These are phyloP conservation scores for Xylaria palmicola DNA, from an alignment of 495 filamentous ascomycete genomes.

Conservation along the genomic window DNA sequence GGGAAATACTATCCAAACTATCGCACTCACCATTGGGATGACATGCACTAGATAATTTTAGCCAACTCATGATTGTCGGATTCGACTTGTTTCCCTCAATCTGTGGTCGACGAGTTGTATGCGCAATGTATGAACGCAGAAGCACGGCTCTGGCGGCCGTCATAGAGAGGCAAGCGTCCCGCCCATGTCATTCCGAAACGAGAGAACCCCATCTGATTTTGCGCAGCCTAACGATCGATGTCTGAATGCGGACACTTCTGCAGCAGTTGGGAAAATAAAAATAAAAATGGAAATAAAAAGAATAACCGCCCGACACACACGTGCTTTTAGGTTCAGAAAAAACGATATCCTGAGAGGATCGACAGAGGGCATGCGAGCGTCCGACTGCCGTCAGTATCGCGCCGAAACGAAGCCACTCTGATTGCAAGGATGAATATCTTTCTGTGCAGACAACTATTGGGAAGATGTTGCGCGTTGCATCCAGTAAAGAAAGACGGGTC, in stretches of 20 bases:
- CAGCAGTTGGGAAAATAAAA: neutral
- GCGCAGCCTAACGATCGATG: neutral
- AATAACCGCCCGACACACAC: too few species aligned
- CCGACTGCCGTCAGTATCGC: neutral
- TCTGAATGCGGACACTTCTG: neutral
- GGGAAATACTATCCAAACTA: too few species aligned
- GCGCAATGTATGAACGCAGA: too few species aligned
- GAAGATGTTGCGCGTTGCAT: neutral
- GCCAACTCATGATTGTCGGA: too few species aligned
- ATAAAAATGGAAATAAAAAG: too few species aligned
- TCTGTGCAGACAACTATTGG: neutral
- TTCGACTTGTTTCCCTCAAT: too few species aligned
- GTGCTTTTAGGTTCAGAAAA: neutral
- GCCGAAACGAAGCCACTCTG: too few species aligned
- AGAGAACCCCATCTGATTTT: neutral
- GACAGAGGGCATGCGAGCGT: neutral
- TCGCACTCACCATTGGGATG: too few species aligned
- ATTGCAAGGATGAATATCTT: neutral
- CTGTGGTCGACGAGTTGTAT: too few species aligned
- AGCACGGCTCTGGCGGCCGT: too few species aligned
- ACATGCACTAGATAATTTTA: too few species aligned
- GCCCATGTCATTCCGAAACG: neutral
- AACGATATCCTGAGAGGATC: neutral
- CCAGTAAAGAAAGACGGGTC: neutral
- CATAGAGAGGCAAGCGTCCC: too few species aligned